A percentile compares a stretch with the other conserved stretches of the same genome.
Conservation (phyloP, 768 basidiomycete genomes). For the Auricularia heimuer region DNA sequence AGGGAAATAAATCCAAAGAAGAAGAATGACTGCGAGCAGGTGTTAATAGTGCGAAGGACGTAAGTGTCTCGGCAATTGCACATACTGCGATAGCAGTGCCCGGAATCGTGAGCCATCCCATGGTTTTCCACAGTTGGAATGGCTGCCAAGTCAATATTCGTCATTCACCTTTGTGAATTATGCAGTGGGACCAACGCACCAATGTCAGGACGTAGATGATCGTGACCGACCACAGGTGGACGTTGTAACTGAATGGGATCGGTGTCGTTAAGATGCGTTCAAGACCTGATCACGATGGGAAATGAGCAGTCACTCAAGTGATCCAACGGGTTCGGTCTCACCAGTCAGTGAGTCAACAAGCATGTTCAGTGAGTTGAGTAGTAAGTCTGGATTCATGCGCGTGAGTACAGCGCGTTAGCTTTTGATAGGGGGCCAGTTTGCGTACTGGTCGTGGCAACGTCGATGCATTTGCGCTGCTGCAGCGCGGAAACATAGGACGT, state of each 20-base stretch:
- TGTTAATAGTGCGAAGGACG: too few relatives aligned
- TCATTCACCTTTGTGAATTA: too few relatives aligned
- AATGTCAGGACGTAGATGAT: constrained; percentile 49
- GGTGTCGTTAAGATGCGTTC: constrained; percentile 69
- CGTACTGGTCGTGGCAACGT: constrained; percentile 55
- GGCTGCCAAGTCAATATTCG: constrained; percentile 31
- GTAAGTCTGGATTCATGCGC: constrained; percentile 15
- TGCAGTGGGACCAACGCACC: constrained; percentile 27
- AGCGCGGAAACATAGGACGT: constrained; percentile 57
- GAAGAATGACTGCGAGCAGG: constrained; percentile 40
- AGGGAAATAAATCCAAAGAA: constrained; percentile 66
- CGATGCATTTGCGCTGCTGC: constrained; percentile 43
- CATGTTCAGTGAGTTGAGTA: constrained; percentile 36
- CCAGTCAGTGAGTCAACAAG: constrained; percentile 3
- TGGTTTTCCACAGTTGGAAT: constrained; percentile 46
- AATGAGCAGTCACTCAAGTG: neutral
- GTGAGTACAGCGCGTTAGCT: too few relatives aligned
- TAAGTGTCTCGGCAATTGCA: neutral
- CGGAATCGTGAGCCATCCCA: constrained; percentile 59
- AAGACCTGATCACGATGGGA: constrained; percentile 36
- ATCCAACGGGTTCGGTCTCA: neutral
- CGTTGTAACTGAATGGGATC: constrained; percentile 63
- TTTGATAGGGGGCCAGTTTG: neutral
- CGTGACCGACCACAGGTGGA: constrained; percentile 61
- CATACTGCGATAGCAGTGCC: constrained; percentile 43